These are phyloP conservation scores for Kregervanrija pseudodelftensis DNA, from an alignment of 805 yeast species.

Conservation along the genomic window DNA sequence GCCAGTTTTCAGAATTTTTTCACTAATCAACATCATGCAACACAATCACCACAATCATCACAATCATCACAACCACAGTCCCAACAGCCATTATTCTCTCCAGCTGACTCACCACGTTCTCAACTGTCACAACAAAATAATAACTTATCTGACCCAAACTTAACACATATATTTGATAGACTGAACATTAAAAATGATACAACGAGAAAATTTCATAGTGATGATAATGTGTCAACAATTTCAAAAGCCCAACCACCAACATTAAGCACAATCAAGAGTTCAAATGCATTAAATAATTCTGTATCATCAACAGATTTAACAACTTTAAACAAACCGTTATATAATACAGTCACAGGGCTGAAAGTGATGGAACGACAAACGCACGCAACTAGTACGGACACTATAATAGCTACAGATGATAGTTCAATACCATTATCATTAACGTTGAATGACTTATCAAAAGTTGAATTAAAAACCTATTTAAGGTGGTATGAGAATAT, in stretches of 20 bases:
- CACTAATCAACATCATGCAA: not conserved
- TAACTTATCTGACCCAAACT: not conserved
- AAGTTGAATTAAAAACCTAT: slow-evolving; percentile 76
- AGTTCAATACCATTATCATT: slow-evolving; percentile 52
- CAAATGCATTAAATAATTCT: not conserved
- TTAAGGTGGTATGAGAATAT: slow-evolving; percentile 91
- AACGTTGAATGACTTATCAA: slow-evolving; percentile 60
- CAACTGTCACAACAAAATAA: not conserved
- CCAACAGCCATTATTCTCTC: not conserved
- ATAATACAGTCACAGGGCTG: not conserved
- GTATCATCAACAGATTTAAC: not conserved
- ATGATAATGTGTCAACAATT: not conserved
- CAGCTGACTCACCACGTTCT: not conserved
- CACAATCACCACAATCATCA: not conserved
- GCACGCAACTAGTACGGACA: slow-evolving; percentile 23
- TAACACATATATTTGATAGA: slow-evolving; percentile 1
- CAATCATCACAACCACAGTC: not conserved
- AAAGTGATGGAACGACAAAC: slow-evolving; percentile 5
- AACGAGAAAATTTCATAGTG: slow-evolving; percentile 7
- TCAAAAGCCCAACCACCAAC: not conserved
- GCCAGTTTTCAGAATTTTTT: slow-evolving; percentile 6
- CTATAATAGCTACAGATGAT: slow-evolving; percentile 27
- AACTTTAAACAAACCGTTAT: not conserved
- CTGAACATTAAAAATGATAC: not conserved
- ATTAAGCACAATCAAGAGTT: slow-evolving; percentile 1